A percentile compares a stretch with the other conserved stretches of the same genome.
These are phyloP conservation scores for Pyrus communis DNA, from an alignment of 306 rosid genomes.

Conservation along the genomic window DNA sequence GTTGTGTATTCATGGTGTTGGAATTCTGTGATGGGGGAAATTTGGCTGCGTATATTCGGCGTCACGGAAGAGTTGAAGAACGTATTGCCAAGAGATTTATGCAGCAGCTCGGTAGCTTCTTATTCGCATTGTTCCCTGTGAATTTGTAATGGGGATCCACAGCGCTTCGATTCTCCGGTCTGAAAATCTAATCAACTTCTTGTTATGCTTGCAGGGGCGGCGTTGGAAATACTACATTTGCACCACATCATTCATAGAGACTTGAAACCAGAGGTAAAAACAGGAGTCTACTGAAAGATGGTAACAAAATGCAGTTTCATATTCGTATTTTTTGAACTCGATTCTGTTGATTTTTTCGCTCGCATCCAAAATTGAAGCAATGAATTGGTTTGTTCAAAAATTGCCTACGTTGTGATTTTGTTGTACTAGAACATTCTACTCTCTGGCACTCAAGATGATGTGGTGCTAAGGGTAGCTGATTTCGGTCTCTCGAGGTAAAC, in stretches of 20 bases:
- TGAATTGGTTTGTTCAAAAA: not conserved
- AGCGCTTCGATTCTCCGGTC: not conserved
- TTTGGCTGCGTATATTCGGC: constrained; percentile 47
- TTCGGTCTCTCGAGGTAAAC: constrained; percentile 66
- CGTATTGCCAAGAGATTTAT: constrained; percentile 42
- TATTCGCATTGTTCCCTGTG: not conserved
- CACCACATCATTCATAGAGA: constrained; percentile 52
- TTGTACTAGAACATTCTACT: constrained; percentile 50
- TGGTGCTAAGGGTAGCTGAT: constrained; percentile 50
- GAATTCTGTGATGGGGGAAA: constrained; percentile 58
- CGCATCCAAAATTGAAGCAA: too few species aligned
- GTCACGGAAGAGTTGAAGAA: constrained; percentile 44
- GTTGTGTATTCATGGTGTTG: constrained; percentile 38
- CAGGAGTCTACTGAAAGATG: not conserved
- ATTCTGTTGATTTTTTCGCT: too few species aligned
- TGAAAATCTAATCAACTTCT: not conserved
- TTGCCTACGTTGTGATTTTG: constrained; percentile 4
- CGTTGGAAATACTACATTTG: constrained; percentile 33
- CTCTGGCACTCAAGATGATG: constrained; percentile 29
- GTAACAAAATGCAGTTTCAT: not conserved
- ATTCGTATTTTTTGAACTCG: too few species aligned
- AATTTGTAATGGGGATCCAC: not conserved
- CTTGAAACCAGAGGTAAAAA: constrained; percentile 55
- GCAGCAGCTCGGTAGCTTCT: constrained; percentile 56
- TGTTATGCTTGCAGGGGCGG: constrained; percentile 37